Evolutionary conservation across 768 basidiomycete species (phyloP).

Genomic region (Leccinum subgranulosum): DNA sequence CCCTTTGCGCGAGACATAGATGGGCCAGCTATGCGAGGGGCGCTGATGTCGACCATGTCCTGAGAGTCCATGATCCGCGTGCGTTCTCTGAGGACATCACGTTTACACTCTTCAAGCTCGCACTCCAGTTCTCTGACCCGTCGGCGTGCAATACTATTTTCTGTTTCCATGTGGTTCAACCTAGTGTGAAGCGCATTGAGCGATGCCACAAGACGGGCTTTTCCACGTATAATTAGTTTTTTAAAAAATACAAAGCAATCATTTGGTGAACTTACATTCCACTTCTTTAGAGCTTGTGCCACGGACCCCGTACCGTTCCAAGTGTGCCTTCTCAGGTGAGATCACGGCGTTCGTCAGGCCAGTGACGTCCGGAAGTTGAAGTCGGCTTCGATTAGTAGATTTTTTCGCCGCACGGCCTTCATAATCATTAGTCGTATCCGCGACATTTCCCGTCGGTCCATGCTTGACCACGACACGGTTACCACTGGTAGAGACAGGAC

Average conservation of each 20-base stretch:
- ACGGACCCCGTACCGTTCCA: constrained; percentile 50
- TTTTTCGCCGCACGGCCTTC: constrained; percentile 15
- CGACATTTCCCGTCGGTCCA: constrained; percentile 16
- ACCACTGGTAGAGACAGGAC: background rate
- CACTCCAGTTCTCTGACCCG: constrained; percentile 84
- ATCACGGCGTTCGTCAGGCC: constrained; percentile 77
- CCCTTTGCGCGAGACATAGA: constrained; percentile 25
- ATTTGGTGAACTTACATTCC: constrained; percentile 48
- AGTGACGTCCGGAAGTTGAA: constrained; percentile 80
- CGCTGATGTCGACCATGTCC: constrained; percentile 29
- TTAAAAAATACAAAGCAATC: background rate
- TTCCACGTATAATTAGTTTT: background rate
- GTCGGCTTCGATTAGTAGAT: constrained; percentile 35
- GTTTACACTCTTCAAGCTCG: constrained; percentile 81
- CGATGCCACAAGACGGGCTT: constrained; percentile 61
- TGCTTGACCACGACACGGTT: constrained; percentile 21
- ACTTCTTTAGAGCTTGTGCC: constrained; percentile 52
- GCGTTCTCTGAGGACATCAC: constrained; percentile 71
- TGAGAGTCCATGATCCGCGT: constrained; percentile 60
- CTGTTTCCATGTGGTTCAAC: constrained; percentile 70
- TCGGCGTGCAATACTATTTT: constrained; percentile 77
- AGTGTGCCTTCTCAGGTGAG: constrained; percentile 59
- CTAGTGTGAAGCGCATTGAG: constrained; percentile 64
- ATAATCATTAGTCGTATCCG: constrained; percentile 9
- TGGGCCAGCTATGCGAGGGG: constrained; percentile 13